phyloP scores from a whole-genome alignment of 441 rosid species.

The Erodium texanum region DNA sequence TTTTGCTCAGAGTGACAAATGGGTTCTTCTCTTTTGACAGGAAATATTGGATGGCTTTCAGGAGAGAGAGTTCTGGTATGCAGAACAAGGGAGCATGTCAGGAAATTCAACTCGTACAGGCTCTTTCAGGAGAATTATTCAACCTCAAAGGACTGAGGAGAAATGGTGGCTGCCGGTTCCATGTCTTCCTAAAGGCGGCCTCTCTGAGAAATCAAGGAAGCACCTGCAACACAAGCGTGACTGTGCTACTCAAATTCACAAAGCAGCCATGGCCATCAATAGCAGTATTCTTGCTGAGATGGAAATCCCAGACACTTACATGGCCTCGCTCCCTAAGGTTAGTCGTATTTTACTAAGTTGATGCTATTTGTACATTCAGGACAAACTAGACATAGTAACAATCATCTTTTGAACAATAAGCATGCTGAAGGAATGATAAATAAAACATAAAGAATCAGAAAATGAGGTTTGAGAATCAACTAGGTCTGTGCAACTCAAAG shows the following conservation, averaged over 20 bases:
- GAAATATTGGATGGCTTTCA: conserved; percentile 55
- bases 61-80: conserved; percentile 55
- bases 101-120: conserved; percentile 39
- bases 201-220: conserved; percentile 48
- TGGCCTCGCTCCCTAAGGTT: conserved; percentile 59
- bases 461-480: not conserved
- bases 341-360: not conserved
- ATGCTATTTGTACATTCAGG: too few species aligned
- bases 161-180: conserved; percentile 81
- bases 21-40: conserved; percentile 24
- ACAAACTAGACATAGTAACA: too few species aligned
- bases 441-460: not conserved
- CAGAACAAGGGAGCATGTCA: conserved; percentile 51
- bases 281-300: conserved; percentile 52
- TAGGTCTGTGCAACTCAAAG: too few species aligned
- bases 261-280: conserved; percentile 65
- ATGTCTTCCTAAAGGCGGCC: conserved; percentile 49
- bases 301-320: conserved; percentile 60
- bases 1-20: not conserved
- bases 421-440: not conserved
- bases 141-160: conserved; percentile 39
- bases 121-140: conserved; percentile 52
- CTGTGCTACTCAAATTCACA: conserved; percentile 58
- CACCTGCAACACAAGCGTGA: conserved; percentile 43
- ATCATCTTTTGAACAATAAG: too few species aligned